Percentiles rank a stretch among this genome's conserved stretches.
These are phyloP conservation scores for Akanthomyces lecanii DNA, from an alignment of 2,329 filamentous ascomycete genomes.

Conservation along the genomic window DNA sequence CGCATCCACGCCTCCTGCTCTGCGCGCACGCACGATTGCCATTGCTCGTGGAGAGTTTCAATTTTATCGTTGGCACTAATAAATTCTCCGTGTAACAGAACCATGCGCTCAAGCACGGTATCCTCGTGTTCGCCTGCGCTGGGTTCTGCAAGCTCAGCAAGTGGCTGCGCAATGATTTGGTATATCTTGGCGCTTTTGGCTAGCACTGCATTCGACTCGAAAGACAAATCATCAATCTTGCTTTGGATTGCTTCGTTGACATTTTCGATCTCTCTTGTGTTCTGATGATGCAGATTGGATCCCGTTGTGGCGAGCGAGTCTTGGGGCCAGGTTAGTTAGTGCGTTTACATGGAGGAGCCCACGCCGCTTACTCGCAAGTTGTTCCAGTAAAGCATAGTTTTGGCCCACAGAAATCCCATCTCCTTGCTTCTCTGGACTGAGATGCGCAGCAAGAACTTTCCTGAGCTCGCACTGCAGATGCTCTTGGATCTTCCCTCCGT, in stretches of 20 bases:
- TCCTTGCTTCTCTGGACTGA: not conserved
- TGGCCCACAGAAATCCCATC: constrained; percentile 15
- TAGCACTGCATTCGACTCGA: not conserved
- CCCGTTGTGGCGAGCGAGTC: constrained; percentile 1
- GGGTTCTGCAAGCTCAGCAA: not conserved
- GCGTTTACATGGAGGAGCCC: not conserved
- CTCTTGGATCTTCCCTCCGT: not conserved
- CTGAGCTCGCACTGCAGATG: not conserved
- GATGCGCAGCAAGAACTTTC: not conserved
- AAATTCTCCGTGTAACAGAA: constrained; percentile 23
- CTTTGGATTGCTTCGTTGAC: not conserved
- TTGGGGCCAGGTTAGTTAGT: not conserved
- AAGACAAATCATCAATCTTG: not conserved
- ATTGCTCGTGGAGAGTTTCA: not conserved
- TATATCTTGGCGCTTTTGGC: not conserved
- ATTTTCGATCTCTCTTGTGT: not conserved
- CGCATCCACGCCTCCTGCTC: constrained; percentile 13
- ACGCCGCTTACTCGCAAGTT: not conserved
- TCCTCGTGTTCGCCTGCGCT: constrained; percentile 14
- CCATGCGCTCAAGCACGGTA: constrained; percentile 26
- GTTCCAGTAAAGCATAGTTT: constrained; percentile 1
- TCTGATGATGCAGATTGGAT: not conserved
- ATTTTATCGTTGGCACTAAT: not conserved
- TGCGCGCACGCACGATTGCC: constrained; percentile 5
- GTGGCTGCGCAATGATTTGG: constrained; percentile 2